Evolutionary conservation across 129 eudicot genomes (phyloP), one percentile per base, ranked within the genome.

Genomic region (Centrapalus pauciflorus): DNA sequence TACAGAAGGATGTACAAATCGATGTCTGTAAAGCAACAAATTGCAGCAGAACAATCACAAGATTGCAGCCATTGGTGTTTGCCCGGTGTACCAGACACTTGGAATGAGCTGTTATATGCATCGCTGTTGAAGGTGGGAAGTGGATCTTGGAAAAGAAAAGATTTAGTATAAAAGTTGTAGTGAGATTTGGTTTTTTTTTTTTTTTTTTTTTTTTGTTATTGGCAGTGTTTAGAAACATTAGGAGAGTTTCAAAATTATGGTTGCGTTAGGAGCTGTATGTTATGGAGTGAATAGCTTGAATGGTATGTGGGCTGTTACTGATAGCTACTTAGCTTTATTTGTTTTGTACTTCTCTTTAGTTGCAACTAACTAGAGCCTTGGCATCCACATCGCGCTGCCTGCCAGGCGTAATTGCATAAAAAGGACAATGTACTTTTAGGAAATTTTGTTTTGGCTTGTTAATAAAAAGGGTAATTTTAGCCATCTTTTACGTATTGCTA

Each of bases 31-130:
- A 65, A 85, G 64, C 82, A 84, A 55, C 76, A 76, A 51, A 50
- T 34, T 51, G 71, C 82, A 6, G 88, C 77, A 0, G 85, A 66
- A 35, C 87, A 81, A 8, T 69, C 80, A 3, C 95, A 92, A 65
- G 98, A 92, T 75, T 92, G 98, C 82, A 92, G 98, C 60, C 96
- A 92, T 69, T 92, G 96, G 96, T 92, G 98, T 74, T 77, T 92
- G 81, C 98, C 98, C 0, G 98, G 98, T 24, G 96, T 92, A 25
- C 98, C 98, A 0, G 98, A 92, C 54, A 79, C 91, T 41, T 92
- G 98, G 96, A 92, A 92, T 17, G 96, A 92, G 80, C 69, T 92
- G 77, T 75, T 92, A 23, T 92, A 92, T 63, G 91, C 83, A 10
- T 87, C 96, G 55, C 88, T 91, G n/a, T 51, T 87, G 55, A 74